Percentiles rank a stretch among this genome's conserved stretches.
These are phyloP conservation scores for Dissophora ornata DNA, from an alignment of 192 early-diverging fungal genomes.

Conservation along the genomic window DNA sequence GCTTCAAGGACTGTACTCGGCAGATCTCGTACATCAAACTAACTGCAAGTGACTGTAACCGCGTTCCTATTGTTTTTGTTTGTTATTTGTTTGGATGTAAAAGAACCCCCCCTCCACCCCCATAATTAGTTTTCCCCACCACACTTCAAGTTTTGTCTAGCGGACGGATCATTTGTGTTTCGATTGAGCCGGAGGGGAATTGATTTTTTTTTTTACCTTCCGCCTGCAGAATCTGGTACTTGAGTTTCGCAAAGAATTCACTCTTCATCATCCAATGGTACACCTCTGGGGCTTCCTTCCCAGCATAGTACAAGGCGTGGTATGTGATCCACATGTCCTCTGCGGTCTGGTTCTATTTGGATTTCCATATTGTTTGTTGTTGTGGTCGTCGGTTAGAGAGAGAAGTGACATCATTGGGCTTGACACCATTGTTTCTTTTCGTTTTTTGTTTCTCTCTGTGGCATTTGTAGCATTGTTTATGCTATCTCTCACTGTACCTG, in stretches of 20 bases:
- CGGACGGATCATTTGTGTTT: too few relatives aligned
- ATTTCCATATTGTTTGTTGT: too few relatives aligned
- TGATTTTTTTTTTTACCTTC: constrained; percentile 19
- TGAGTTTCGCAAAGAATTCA: constrained; percentile 61
- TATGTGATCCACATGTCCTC: constrained; percentile 60
- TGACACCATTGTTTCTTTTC: not conserved
- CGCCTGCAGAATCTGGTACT: constrained; percentile 52
- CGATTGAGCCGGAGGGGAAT: too few relatives aligned
- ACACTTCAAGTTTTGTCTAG: too few relatives aligned
- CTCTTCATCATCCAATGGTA: constrained; percentile 57
- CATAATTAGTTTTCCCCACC: too few relatives aligned
- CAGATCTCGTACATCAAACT: constrained; percentile 74
- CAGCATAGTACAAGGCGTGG: constrained; percentile 58
- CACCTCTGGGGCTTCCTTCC: constrained; percentile 56
- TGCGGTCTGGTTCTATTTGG: constrained; percentile 24
- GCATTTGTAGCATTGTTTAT: not conserved
- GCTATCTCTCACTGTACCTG: constrained; percentile 13
- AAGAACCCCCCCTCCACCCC: too few relatives aligned
- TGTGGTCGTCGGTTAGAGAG: too few relatives aligned
- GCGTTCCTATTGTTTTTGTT: constrained; percentile 12
- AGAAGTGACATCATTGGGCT: too few relatives aligned
- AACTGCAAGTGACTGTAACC: constrained; percentile 58
- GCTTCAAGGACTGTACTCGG: constrained; percentile 61
- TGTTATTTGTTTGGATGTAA: too few relatives aligned
- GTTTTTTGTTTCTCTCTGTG: not conserved